Evolutionary conservation across 495 filamentous ascomycete species (phyloP).

Genomic region (Talaromyces stipitatus): DNA sequence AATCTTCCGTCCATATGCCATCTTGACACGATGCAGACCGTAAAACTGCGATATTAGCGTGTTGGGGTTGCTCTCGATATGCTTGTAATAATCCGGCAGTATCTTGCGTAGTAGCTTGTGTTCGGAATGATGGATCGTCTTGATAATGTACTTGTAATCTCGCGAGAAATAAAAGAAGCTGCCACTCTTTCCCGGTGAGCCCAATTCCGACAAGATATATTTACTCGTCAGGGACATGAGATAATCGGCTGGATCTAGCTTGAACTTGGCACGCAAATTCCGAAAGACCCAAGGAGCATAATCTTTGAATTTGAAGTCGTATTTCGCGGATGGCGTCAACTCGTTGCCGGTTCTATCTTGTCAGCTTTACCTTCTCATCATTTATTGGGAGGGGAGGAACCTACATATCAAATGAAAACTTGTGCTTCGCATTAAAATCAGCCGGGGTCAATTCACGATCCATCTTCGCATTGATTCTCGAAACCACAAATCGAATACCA

Average conservation of each 20-base stretch:
- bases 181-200: conserved; percentile 95
- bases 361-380: conserved; percentile 10
- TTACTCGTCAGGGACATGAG: conserved; percentile 97
- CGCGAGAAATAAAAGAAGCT: conserved; percentile 99
- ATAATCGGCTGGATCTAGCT: conserved; percentile 93
- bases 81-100: conserved; percentile 86
- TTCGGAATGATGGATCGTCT: conserved; percentile 95
- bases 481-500: conserved; percentile 94
- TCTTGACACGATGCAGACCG: conserved; percentile 94
- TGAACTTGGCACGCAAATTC: conserved; percentile 80
- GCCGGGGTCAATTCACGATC: conserved; percentile 79
- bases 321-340: conserved; percentile 94
- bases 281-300: conserved; percentile 99
- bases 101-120: conserved; percentile 93
- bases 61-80: conserved; percentile 89
- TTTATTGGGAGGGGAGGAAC: conserved; percentile 14
- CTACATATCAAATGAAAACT: conserved; percentile 97
- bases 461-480: conserved; percentile 93
- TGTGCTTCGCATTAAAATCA: conserved; percentile 88
- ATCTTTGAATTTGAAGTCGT: conserved; percentile 99
- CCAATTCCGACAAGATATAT: conserved; percentile 95
- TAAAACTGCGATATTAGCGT: conserved; percentile 98
- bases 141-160: conserved; percentile 99
- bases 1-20: conserved; percentile 96
- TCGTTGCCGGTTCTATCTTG: conserved; percentile 78